Percentiles rank a stretch among this genome's conserved stretches.
Conservation (phyloP, 2,329 filamentous ascomycete species). For the Fusarium albidum region DNA sequence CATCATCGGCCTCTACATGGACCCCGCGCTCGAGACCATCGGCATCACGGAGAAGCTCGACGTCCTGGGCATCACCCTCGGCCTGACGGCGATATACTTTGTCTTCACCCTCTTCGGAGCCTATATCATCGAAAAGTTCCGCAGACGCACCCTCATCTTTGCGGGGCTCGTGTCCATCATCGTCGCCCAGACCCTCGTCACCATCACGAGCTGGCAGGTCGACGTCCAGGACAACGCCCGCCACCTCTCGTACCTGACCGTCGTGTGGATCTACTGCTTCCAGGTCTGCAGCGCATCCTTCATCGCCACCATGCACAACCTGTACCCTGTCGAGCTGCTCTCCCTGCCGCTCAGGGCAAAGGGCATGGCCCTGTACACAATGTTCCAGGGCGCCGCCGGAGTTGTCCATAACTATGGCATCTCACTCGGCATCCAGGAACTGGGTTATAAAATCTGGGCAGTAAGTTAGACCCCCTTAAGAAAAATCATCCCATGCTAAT, state of each 20-base stretch:
- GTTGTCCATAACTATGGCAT: slow-evolving; percentile 37
- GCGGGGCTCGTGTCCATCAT: slow-evolving; percentile 29
- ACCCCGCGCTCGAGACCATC: slow-evolving; percentile 27
- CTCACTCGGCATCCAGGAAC: slow-evolving; percentile 27
- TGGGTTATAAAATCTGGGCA: slow-evolving; percentile 36
- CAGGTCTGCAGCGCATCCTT: slow-evolving; percentile 36
- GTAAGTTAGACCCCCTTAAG: neutral
- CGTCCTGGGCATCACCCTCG: slow-evolving; percentile 31
- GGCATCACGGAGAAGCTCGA: slow-evolving; percentile 28
- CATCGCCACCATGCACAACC: slow-evolving; percentile 38
- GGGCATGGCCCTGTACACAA: slow-evolving; percentile 35
- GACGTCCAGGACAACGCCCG: neutral
- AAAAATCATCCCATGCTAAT: too few species aligned
- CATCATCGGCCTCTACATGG: slow-evolving; percentile 30
- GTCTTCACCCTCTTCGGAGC: slow-evolving; percentile 36
- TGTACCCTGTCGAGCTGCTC: slow-evolving; percentile 35
- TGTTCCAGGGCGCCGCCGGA: slow-evolving; percentile 35
- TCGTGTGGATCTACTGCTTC: slow-evolving; percentile 34
- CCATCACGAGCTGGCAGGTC: slow-evolving; percentile 35
- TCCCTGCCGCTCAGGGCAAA: slow-evolving; percentile 34
- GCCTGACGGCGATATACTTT: slow-evolving; percentile 30
- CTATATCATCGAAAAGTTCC: slow-evolving; percentile 30
- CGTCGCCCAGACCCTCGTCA: slow-evolving; percentile 29
- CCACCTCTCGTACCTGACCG: slow-evolving; percentile 20
- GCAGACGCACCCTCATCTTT: slow-evolving; percentile 33